Evolutionary conservation across 2,329 filamentous ascomycete genomes (phyloP), one percentile per base, ranked within the genome.

Genomic region (Alternaria viburni): DNA sequence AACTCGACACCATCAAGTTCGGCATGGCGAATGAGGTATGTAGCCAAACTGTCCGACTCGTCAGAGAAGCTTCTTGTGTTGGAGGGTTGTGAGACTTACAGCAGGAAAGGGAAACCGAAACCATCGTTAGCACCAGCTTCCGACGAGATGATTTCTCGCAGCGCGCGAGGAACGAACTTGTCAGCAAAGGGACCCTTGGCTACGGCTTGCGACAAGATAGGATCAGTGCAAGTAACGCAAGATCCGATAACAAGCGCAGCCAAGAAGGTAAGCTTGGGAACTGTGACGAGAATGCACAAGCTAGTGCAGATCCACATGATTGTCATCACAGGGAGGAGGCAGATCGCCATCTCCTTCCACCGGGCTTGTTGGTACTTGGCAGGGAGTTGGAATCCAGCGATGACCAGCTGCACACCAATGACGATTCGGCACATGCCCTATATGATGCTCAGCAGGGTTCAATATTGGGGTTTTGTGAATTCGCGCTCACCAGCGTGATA

Each of bases 181-280:
- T 90, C 87, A 0, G 88, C 83, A 67, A 90, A 89, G 0, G 86
- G 85, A 0, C 87, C 87, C 72, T 89, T 89, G 17, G 87, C 88
- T 15, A 89, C 83, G 25, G 87, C 86, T 68, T 89, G 87, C 0
- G 87, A 88, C 6, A 90, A 79, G n/a, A 89, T 82, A 0, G 87
- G 87, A 63, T 89, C 88, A 0, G 87, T 90, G 59, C 84, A 88
- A 4, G 87, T 88, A 11, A 89, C 87, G 54, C 86, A 88, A 0
- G 87, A 86, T 3, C 83, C 87, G 62, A 90, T 87, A 19, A 87
- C 86, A 44, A 90, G 77, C 1, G 86, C 83, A 3, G 71, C 62
- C 13, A 76, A 63, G 13, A 88, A 79, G 0, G 84, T 83, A 10
- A 89, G 63, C 23, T 86, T 85, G 0, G 87, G 87, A 3, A 89